Evolutionary conservation across 1,139 yeast genomes (phyloP), one percentile per base, ranked within the genome.

Genomic region (Suhomyces bribrorum): DNA sequence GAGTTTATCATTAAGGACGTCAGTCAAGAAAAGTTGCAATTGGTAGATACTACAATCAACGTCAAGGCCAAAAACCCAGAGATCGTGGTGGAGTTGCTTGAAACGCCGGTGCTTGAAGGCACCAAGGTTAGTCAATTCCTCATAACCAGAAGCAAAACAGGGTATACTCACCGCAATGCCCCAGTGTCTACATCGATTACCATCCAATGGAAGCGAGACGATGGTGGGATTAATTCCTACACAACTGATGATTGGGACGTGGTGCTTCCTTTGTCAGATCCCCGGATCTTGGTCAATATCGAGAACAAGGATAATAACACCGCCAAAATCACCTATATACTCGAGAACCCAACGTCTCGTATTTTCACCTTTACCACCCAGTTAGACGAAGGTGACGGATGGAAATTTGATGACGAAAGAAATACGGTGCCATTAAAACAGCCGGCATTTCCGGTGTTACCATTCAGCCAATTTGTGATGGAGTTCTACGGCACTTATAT

Each of bases 311-410:
- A 44, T 2, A 43, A 47, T 36, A 7, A 49, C 47, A 11, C 49
- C 43, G 11, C 48, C 64, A 25, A 57, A 55, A 25, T 59, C 81
- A 28, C 64, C 56, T 86, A 79, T 52, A 69, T 73, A 37, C 54
- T 86, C 34, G 95, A 86, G 54, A 86, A 86, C 52, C 89, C 94
- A 7, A 83, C 94, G 0, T 73, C 83, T 4, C 68, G 83, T 38
- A 72, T 82, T 2, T 79, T 86, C 46, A 78, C 79, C 3, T 86
- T 85, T 54, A 69, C 84, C 6, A 72, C 83, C 0, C 61, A 69
- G 14, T 48, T 76, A 32, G 47, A 49, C 13, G 54, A 53, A 4
- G 50, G 43, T 5, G 53, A 50, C 2, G 42, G 39, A 12, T 69
- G 75, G 75, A 42, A 44, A 14, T 61, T 69, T 39, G 57, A 54